Conservation (phyloP, 176 grass and related monocot species). For the Phragmites australis region DNA sequence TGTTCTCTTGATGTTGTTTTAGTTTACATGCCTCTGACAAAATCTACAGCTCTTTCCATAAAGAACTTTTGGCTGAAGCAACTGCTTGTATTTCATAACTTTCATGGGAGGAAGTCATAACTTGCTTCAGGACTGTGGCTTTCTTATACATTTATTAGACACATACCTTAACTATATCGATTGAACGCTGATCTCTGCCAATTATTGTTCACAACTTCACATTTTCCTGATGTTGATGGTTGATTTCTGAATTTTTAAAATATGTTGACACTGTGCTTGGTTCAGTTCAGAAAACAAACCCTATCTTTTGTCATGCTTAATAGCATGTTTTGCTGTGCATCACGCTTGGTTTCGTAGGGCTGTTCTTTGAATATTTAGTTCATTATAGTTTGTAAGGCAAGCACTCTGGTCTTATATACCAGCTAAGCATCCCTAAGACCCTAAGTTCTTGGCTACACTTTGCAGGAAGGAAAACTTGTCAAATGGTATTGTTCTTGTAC, state of each 20-base stretch:
- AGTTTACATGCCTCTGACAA: background rate
- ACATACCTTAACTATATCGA: background rate
- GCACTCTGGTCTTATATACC: background rate
- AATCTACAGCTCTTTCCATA: background rate
- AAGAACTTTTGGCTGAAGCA: background rate
- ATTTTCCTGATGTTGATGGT: background rate
- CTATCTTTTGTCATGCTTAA: background rate
- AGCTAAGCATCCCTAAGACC: background rate
- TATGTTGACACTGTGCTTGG: background rate
- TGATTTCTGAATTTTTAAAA: background rate
- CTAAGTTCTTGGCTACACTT: constrained; percentile 18
- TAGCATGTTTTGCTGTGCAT: background rate
- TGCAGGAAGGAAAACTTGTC: background rate
- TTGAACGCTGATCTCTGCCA: background rate
- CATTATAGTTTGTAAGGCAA: background rate
- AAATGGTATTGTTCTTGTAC: background rate
- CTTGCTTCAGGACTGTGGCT: background rate
- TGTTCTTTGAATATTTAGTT: constrained; percentile 25
- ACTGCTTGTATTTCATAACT: background rate
- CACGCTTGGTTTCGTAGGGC: background rate
- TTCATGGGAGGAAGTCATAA: constrained; percentile 3
- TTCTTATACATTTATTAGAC: constrained; percentile 7
- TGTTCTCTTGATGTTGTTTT: constrained; percentile 3
- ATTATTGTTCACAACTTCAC: constrained; percentile 25
- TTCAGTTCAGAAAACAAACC: background rate